phyloP scores from a whole-genome alignment of 768 basidiomycete species.

The Lentinula sp. region DNA sequence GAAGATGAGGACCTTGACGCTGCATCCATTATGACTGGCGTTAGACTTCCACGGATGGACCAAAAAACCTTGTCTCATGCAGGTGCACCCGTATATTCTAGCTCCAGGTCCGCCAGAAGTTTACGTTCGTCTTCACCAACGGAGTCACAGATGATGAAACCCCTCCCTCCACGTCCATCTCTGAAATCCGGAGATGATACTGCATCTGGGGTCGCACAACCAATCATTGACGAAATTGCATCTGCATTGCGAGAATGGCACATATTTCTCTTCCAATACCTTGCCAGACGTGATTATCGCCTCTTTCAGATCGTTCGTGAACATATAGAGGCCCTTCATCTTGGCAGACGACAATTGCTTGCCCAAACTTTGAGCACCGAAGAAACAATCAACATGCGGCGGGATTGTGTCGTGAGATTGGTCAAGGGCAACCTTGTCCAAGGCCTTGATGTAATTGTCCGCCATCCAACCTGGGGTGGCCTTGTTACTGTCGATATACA shows the following conservation, averaged over 20 bases:
- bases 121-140: conserved; percentile 67
- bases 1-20: conserved; percentile 45
- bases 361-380: conserved; percentile 83
- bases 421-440: conserved; percentile 90
- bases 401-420: conserved; percentile 82
- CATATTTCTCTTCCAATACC: conserved; percentile 84
- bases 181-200: conserved; percentile 95
- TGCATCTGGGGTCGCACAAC: conserved; percentile 71
- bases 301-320: conserved; percentile 82
- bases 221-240: conserved; percentile 95
- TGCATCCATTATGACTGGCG: conserved; percentile 24
- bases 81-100: conserved; percentile 65
- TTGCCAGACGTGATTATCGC: conserved; percentile 83
- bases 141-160: conserved; percentile 62
- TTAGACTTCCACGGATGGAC: conserved; percentile 72
- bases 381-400: conserved; percentile 74
- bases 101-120: conserved; percentile 30
- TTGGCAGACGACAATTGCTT: conserved; percentile 86
- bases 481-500: conserved; percentile 89
- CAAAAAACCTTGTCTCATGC: conserved; percentile 69
- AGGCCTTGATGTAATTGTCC: conserved; percentile 91
- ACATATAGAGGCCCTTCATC: conserved; percentile 87
- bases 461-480: conserved; percentile 87
- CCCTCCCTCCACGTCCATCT: conserved; percentile 85
- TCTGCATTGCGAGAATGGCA: conserved; percentile 97